Conservation (phyloP, 75 land plant species). For the Pinus tabuliformis region DNA sequence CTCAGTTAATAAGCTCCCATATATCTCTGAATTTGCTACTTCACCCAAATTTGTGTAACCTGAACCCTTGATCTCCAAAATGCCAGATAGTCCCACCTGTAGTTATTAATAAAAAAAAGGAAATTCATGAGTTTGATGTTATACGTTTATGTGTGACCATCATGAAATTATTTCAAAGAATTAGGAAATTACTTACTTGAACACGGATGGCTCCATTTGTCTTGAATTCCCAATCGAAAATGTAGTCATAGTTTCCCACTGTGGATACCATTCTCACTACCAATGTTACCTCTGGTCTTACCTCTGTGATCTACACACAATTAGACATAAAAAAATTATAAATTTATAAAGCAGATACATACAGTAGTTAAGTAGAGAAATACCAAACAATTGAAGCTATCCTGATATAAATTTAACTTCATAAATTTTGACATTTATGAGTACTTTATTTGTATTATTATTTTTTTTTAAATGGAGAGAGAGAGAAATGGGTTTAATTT, state of each 20-base stretch:
- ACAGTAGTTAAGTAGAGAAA: too few relatives aligned
- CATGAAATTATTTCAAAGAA: too few relatives aligned
- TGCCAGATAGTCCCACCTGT: constrained; percentile 59
- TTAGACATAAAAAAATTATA: neutral
- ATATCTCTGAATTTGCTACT: constrained; percentile 12
- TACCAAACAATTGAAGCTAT: too few relatives aligned
- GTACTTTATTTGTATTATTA: too few relatives aligned
- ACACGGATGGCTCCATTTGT: constrained; percentile 43
- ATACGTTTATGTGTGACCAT: too few relatives aligned
- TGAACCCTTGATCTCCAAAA: constrained; percentile 47
- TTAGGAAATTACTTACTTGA: constrained; percentile 14
- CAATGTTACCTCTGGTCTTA: constrained; percentile 44
- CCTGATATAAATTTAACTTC: too few relatives aligned
- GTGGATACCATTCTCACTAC: constrained; percentile 53
- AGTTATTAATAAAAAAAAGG: too few relatives aligned
- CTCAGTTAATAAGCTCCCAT: constrained; percentile 51
- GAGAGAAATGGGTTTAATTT: too few relatives aligned
- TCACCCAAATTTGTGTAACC: constrained; percentile 26
- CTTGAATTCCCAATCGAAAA: constrained; percentile 65
- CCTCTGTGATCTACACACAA: constrained; percentile 36
- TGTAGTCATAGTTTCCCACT: constrained; percentile 59
- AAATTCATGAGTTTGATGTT: too few relatives aligned
- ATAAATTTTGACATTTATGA: too few relatives aligned
- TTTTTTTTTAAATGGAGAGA: too few relatives aligned
- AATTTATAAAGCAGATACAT: too few relatives aligned